A percentile compares a stretch with the other conserved stretches of the same genome.
These are phyloP conservation scores for Boletus semigastroideus DNA, from an alignment of 1,284 basidiomycete genomes.

Conservation along the genomic window DNA sequence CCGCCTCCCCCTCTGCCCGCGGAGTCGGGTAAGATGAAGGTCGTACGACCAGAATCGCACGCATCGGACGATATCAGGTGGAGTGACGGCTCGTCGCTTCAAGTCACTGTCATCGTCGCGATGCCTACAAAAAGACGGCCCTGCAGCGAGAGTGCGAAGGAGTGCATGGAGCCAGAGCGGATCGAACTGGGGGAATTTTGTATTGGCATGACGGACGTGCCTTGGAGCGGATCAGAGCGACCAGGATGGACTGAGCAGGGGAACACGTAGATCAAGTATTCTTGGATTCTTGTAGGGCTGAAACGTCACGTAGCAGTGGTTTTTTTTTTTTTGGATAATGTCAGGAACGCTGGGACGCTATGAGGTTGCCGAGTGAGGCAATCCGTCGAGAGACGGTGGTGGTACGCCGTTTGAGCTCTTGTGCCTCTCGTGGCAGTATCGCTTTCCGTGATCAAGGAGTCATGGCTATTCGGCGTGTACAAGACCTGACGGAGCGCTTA, in stretches of 20 bases:
- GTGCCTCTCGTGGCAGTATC: no score
- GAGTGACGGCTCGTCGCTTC: constrained; percentile 26
- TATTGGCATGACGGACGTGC: constrained; percentile 26
- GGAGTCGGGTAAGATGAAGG: neutral
- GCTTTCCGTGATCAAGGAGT: neutral
- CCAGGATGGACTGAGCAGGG: neutral
- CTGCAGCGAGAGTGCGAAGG: constrained; percentile 2
- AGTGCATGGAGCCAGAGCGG: neutral
- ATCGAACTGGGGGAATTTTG: constrained; percentile 27
- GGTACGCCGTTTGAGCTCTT: no score
- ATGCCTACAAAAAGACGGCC: constrained; percentile 38
- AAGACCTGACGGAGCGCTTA: neutral
- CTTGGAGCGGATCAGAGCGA: constrained; percentile 15
- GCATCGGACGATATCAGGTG: constrained; percentile 3
- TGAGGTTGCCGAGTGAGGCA: no score
- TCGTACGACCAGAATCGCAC: neutral
- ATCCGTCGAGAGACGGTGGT: no score
- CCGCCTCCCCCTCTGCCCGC: neutral
- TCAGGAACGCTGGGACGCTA: no score
- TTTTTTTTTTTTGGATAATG: neutral
- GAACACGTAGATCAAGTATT: neutral
- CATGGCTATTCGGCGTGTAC: neutral
- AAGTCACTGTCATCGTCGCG: constrained; percentile 41
- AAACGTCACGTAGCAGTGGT: neutral
- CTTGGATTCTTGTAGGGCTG: neutral